Evolutionary conservation across 2,329 filamentous ascomycete genomes (phyloP).

Genomic region (Exserohilum rostratum): DNA sequence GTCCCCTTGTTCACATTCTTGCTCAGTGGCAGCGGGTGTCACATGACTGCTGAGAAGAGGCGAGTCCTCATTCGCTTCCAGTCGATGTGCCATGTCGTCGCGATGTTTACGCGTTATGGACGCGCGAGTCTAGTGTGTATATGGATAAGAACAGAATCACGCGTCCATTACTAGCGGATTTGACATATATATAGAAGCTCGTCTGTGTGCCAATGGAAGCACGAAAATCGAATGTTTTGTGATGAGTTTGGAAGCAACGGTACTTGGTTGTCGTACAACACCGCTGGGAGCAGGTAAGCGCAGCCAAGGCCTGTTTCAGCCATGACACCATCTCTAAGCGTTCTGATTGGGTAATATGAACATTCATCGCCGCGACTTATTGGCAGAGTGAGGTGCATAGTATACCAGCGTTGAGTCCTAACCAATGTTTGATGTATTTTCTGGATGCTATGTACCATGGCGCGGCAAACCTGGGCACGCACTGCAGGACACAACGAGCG

Average conservation of each 20-base stretch:
- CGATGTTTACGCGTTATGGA: not conserved
- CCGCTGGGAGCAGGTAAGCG: constrained; percentile 12
- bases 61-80: constrained; percentile 5
- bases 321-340: constrained; percentile 7
- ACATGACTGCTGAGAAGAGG: constrained; percentile 7
- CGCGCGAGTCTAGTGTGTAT: not conserved
- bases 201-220: not conserved
- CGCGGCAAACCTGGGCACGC: no score
- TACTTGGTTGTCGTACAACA: constrained; percentile 13
- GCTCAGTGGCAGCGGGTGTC: not conserved
- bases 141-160: not conserved
- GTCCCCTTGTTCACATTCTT: no score
- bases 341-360: not conserved
- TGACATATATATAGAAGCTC: no score
- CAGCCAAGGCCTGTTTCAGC: constrained; percentile 10
- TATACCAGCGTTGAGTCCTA: no score
- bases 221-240: no score
- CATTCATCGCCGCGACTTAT: not conserved
- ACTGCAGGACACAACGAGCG: no score
- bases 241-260: not conserved
- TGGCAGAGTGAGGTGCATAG: not conserved
- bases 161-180: not conserved
- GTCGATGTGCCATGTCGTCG: constrained; percentile 8
- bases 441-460: not conserved
- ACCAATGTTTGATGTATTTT: no score